phyloP scores from a whole-genome alignment of 768 basidiomycete genomes.

The Ramaria rubella region DNA sequence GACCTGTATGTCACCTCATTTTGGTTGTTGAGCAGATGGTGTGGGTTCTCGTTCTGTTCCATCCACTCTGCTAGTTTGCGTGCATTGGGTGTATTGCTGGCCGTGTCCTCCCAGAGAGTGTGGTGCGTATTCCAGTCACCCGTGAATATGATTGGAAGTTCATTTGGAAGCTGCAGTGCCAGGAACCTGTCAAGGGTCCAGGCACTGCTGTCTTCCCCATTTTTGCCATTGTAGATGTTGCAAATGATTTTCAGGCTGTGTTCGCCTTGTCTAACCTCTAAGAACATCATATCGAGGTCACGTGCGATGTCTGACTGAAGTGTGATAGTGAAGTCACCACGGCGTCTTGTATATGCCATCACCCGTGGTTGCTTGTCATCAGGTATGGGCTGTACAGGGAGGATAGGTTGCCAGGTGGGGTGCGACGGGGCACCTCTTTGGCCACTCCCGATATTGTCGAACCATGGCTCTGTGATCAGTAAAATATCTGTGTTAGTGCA shows the following conservation, averaged over 20 bases:
- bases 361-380: too few relatives aligned
- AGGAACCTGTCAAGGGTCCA: background rate
- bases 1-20: too few relatives aligned
- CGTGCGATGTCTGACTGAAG: constrained; percentile 20
- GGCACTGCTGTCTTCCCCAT: constrained; percentile 1
- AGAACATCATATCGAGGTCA: constrained; percentile 10
- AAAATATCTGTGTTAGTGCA: background rate
- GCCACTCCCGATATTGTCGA: background rate
- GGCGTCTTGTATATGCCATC: too few relatives aligned
- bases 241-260: constrained; percentile 14
- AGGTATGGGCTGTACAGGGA: too few relatives aligned
- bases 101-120: constrained; percentile 17
- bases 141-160: constrained; percentile 18
- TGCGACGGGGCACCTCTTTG: background rate
- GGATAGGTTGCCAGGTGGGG: background rate
- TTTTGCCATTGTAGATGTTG: constrained; percentile 14
- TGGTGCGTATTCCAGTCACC: constrained; percentile 23
- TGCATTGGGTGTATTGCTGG: constrained; percentile 15
- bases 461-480: background rate
- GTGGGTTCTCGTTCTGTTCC: background rate
- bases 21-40: background rate
- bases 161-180: background rate
- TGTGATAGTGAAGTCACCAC: constrained; percentile 19
- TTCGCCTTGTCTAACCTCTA: constrained; percentile 18
- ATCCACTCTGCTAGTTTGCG: constrained; percentile 1